Base-by-base conservation (phyloP, 2,329 filamentous ascomycete species). In the Botryotinia calthae region DNA sequence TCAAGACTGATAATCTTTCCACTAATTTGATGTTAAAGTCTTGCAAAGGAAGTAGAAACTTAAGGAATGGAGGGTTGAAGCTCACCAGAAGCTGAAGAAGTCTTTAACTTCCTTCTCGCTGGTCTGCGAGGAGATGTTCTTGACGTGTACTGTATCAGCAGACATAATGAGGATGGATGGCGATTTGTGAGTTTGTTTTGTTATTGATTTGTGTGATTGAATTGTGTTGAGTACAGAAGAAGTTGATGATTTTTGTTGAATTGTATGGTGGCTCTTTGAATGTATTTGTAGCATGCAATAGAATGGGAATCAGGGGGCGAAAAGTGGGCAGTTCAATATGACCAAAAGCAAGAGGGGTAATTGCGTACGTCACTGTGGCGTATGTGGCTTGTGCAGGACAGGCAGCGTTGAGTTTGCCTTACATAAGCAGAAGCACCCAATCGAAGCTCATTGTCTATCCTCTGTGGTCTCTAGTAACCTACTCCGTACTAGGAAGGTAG, bases 31-130 rank as follows among this genome's bases (percentile, higher is more conserved):
- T 68, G 76, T 81, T 76, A 80, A 76, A 16, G 1, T n/a, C 4
- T 42, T 61, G n/a, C 42, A 54, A 44, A 25, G 61, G 3, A 56
- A 31, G 2, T 2, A 69, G 34, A 65, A 34, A n/a, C 68, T 44
- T 34, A 46, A 59, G 56, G 25, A 44, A 37, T 37, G 56, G 34
- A 34, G 44, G 40, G 31, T 31, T n/a, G 63, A 64, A 62, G 80
- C 89, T 82, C 87, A 95, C 93, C 89, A 92, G 84, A 98, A 98
- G 86, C 92, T 96, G 87, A 99, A 99, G 87, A 99, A 99, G 82
- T 97, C 95, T 81, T 90, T 90, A 79, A 99, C 90, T 84, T 98
- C 94, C 84, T 95, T 91, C 84, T 99, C 94, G 78, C 88, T 90
- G 73, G 95, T 98, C 82, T 91, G 84, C 75, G 86, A 82, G 78